A percentile compares a stretch with the other conserved stretches of the same genome.
Conservation (phyloP, 2,329 filamentous ascomycete species). For the Hypoxylon sp. region DNA sequence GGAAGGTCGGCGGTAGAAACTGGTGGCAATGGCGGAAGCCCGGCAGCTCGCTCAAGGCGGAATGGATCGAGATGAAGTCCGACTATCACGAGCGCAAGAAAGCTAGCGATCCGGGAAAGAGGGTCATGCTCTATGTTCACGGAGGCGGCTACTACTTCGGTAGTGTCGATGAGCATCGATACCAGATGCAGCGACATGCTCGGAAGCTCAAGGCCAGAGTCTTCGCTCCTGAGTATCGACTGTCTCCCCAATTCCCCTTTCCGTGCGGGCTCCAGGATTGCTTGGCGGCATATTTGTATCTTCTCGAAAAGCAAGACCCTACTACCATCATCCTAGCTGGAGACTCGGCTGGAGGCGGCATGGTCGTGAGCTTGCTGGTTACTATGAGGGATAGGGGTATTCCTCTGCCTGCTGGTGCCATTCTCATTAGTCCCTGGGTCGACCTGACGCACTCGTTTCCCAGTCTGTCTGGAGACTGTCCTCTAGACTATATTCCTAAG, state of each 20-base stretch:
- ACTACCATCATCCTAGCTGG: slow-evolving; percentile 88
- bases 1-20: slow-evolving; percentile 79
- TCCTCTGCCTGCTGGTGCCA: slow-evolving; percentile 87
- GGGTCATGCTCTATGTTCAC: slow-evolving; percentile 93
- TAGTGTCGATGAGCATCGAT: slow-evolving; percentile 95
- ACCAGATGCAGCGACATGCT: slow-evolving; percentile 96
- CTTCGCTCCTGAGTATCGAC: slow-evolving; percentile 85
- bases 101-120: slow-evolving; percentile 68
- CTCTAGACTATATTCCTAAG: slow-evolving; percentile 87
- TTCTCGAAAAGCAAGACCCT: slow-evolving; percentile 80
- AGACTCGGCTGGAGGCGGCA: slow-evolving; percentile 93
- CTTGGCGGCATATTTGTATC: slow-evolving; percentile 85
- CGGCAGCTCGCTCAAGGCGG: slow-evolving; percentile 75
- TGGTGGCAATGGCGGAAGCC: slow-evolving; percentile 92
- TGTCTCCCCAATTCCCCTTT: slow-evolving; percentile 95
- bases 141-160: slow-evolving; percentile 97
- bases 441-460: slow-evolving; percentile 97
- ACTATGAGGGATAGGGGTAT: slow-evolving; percentile 84
- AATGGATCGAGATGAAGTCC: slow-evolving; percentile 96
- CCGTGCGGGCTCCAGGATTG: slow-evolving; percentile 93
- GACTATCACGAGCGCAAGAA: slow-evolving; percentile 80
- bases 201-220: slow-evolving; percentile 92
- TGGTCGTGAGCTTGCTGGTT: slow-evolving; percentile 85
- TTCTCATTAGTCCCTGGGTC: slow-evolving; percentile 95
- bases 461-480: slow-evolving; percentile 78